Evolutionary conservation across 2,329 filamentous ascomycete genomes (phyloP).

Genomic region (Colletotrichum sp.): DNA sequence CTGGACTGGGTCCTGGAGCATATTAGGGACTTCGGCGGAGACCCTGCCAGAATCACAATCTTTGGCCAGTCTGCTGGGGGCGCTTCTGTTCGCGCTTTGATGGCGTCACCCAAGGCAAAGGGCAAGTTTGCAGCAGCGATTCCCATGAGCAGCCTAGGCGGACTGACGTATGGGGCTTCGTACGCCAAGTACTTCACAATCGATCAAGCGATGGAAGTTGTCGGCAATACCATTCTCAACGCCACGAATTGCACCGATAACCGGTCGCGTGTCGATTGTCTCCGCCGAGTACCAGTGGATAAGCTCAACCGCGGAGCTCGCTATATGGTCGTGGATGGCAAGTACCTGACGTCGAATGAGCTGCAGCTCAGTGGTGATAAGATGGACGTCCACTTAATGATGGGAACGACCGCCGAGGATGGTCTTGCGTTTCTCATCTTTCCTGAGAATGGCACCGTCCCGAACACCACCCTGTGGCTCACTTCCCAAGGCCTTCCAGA

Average conservation of each 20-base stretch:
- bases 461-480: slow-evolving; percentile 36
- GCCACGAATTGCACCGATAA: slow-evolving; percentile 56
- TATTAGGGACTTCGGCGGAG: slow-evolving; percentile 60
- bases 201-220: slow-evolving; percentile 50
- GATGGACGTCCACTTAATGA: slow-evolving; percentile 58
- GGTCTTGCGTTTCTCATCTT: slow-evolving; percentile 57
- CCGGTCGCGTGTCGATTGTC: slow-evolving; percentile 55
- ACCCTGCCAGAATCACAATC: slow-evolving; percentile 59
- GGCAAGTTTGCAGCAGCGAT: slow-evolving; percentile 55
- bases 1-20: slow-evolving; percentile 56
- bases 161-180: slow-evolving; percentile 57
- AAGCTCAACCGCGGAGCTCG: slow-evolving; percentile 46
- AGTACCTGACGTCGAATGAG: slow-evolving; percentile 52
- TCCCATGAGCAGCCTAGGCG: slow-evolving; percentile 43
- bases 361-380: slow-evolving; percentile 49
- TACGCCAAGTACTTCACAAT: slow-evolving; percentile 66
- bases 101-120: slow-evolving; percentile 50
- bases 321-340: slow-evolving; percentile 64
- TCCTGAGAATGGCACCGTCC: slow-evolving; percentile 34
- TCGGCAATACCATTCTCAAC: slow-evolving; percentile 54
- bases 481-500: slow-evolving; percentile 32
- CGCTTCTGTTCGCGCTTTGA: slow-evolving; percentile 52
- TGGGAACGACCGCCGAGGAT: slow-evolving; percentile 59
- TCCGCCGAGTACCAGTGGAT: slow-evolving; percentile 49
- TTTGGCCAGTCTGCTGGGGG: slow-evolving; percentile 61